Conservation (phyloP, 169 alveolate genomes). For the Perkinsus olseni region DNA sequence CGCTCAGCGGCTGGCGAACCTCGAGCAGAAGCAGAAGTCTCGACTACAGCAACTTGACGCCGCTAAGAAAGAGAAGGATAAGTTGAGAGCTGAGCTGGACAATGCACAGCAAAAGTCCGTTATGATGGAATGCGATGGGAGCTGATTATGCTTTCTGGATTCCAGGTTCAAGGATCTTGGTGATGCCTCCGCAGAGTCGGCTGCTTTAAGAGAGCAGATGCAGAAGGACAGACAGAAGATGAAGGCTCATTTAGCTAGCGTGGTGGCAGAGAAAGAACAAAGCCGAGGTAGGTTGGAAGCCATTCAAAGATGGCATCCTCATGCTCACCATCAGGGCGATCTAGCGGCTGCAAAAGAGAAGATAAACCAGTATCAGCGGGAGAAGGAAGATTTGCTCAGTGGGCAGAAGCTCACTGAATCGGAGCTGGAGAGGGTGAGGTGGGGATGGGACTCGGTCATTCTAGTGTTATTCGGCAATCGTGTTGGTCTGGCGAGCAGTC, state of each 20-base stretch:
- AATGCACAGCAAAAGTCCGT: neutral
- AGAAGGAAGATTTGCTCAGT: neutral
- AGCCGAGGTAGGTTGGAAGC: neutral
- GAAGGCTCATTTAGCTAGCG: neutral
- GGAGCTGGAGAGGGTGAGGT: neutral
- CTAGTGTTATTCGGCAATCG: neutral
- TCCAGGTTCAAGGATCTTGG: neutral
- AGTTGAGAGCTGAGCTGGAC: neutral
- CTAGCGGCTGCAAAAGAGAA: neutral
- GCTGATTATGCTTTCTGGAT: neutral
- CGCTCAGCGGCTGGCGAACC: neutral
- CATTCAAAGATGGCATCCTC: neutral
- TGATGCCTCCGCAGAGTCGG: neutral
- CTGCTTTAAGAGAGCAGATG: neutral
- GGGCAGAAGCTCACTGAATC: neutral
- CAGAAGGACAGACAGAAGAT: neutral
- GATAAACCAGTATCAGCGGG: neutral
- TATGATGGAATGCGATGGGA: no score
- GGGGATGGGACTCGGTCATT: neutral
- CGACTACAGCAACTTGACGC: neutral
- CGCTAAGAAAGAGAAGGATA: neutral
- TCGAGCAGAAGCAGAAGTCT: neutral
- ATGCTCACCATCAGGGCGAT: neutral
- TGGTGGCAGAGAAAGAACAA: neutral
- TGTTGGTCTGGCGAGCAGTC: no score